phyloP scores from a whole-genome alignment of 2,329 filamentous ascomycete species.

The Fusarium miscanthi region DNA sequence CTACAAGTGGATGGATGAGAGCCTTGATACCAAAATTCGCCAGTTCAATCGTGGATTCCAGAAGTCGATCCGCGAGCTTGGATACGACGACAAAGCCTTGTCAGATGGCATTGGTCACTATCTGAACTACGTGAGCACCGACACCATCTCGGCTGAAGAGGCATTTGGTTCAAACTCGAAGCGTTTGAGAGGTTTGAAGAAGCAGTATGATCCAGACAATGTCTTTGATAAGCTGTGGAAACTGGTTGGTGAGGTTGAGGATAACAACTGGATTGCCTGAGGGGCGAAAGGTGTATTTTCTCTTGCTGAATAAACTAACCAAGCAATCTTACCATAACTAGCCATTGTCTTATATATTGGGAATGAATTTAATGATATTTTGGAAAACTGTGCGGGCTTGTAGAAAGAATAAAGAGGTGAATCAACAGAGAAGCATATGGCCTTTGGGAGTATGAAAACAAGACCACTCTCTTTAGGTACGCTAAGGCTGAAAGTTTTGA shows the following conservation, averaged over 20 bases:
- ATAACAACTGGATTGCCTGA: constrained; percentile 33
- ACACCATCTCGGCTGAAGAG: constrained; percentile 29
- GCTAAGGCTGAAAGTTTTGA: not conserved
- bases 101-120: constrained; percentile 36
- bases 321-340: not conserved
- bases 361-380: not conserved
- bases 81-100: constrained; percentile 34
- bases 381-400: not conserved
- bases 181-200: constrained; percentile 32
- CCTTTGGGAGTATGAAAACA: not conserved
- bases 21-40: constrained; percentile 32
- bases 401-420: not conserved
- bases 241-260: constrained; percentile 32
- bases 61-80: constrained; percentile 29
- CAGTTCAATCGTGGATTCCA: constrained; percentile 39
- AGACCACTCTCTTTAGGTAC: not conserved
- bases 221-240: constrained; percentile 42
- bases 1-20: constrained; percentile 32
- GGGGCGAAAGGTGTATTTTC: not conserved
- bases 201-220: constrained; percentile 36
- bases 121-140: constrained; percentile 33
- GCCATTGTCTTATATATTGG: not conserved
- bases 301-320: not conserved
- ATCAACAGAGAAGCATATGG: not conserved
- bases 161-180: constrained; percentile 35